These are phyloP conservation scores for Cercospora zeae-maydis DNA, from an alignment of 2,329 filamentous ascomycete genomes.

Conservation along the genomic window DNA sequence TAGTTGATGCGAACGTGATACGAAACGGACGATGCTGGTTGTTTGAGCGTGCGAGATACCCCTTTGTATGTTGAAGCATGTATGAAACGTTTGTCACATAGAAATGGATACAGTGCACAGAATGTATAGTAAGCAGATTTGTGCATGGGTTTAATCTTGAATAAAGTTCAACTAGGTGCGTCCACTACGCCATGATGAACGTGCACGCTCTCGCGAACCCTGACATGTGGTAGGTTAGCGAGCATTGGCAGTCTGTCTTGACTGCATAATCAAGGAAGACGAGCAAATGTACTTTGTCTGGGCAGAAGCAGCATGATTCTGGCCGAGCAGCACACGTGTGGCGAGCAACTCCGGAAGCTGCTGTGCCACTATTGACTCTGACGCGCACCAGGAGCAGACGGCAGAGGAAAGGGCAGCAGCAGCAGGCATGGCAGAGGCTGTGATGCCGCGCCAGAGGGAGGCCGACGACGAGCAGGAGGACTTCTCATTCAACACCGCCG, in stretches of 20 bases:
- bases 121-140: not conserved
- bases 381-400: not conserved
- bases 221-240: not conserved
- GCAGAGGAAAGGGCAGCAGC: not conserved
- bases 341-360: not conserved
- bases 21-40: not conserved
- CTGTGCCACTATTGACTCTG: not conserved
- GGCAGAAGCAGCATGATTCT: not conserved
- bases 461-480: not conserved
- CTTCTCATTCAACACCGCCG: not conserved
- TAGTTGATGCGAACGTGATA: conserved; percentile 11
- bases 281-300: not conserved
- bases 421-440: conserved; percentile 1
- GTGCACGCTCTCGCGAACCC: not conserved
- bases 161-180: not conserved
- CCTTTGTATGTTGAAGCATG: not conserved
- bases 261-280: conserved; percentile 2
- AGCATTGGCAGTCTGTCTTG: conserved; percentile 2
- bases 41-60: conserved; percentile 12
- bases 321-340: not conserved
- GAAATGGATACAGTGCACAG: not conserved
- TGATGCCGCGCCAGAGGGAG: not conserved
- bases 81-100: not conserved
- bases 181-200: not conserved
- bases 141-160: not conserved